These are phyloP conservation scores for Colletotrichum phormii DNA, from an alignment of 2,329 filamentous ascomycete genomes.

Conservation along the genomic window DNA sequence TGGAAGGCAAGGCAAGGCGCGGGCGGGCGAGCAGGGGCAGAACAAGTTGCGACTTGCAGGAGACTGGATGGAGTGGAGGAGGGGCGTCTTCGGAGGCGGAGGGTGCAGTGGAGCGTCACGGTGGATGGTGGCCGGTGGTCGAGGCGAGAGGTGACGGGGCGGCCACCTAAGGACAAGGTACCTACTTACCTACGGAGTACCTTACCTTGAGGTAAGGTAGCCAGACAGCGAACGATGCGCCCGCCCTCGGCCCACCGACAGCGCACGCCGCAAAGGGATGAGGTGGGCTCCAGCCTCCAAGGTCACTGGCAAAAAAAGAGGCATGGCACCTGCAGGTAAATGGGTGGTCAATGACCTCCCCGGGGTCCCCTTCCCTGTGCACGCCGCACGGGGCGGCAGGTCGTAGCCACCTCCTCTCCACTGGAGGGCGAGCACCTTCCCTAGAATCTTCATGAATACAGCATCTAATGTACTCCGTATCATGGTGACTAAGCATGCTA, in stretches of 20 bases:
- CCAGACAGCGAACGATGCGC: conserved; percentile 11
- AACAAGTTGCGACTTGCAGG: conserved; percentile 7
- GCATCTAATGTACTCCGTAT: background rate
- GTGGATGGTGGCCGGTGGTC: background rate
- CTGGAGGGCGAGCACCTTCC: background rate
- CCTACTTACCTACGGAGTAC: too few species aligned
- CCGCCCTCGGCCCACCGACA: conserved; percentile 18
- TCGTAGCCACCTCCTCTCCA: background rate
- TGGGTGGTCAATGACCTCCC: background rate
- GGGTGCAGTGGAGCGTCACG: background rate
- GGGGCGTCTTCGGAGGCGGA: background rate
- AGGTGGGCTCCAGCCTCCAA: too few species aligned
- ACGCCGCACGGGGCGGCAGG: background rate
- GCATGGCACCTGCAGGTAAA: background rate
- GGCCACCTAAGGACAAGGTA: too few species aligned
- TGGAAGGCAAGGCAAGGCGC: background rate
- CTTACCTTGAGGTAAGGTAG: too few species aligned
- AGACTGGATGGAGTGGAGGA: background rate
- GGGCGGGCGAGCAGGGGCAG: background rate
- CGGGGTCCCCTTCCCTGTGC: background rate
- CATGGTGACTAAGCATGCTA: background rate
- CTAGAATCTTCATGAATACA: background rate
- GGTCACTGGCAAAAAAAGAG: background rate
- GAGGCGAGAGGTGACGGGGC: background rate
- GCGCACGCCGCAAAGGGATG: background rate